Evolutionary conservation across 1,139 yeast species (phyloP), one percentile per base, ranked within the genome.

Genomic region (Hansenula sp.): DNA sequence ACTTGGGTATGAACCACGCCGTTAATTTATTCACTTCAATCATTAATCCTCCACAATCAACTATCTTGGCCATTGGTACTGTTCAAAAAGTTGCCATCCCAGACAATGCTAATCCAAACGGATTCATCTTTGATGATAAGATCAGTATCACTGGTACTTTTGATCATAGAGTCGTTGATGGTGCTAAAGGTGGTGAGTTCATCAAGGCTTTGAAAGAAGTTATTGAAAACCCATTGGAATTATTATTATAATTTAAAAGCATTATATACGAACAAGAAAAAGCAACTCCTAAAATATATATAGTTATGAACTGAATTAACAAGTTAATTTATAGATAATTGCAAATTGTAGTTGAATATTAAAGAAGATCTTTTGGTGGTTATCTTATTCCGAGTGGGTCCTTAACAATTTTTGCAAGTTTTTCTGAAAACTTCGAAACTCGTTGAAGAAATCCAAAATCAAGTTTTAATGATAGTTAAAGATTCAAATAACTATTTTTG

Each of bases 1-100:
- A 93, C 84, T 76, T 94, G 77, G 99, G 99, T 64, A 93, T 93
- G 99, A 93, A 93, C 81, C 79, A 75, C 49, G 98, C 99, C 46
- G 97, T 93, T 42, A 77, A 83, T 55, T 66, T 84, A 65, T 93
- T 93, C 79, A 91, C 99, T 37, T 93, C 99, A 33, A 93, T 93
- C 70, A 84, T 93, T 66, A 93, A 93, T 80, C 98, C 97, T 50
- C 99, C 99, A 47, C 99, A 93, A 71, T 77, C 93, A 43, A 84
- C 96, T 45, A 93, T 93, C 60, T 71, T 93, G 59, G 99, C 99
- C 52, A 79, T 93, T 57, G 96, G 97, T 61, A 91, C 99, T 40
- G 81, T 84, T 51, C 90, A 86, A 67, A 89, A 90, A 74, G 87
- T 84, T 63, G 96, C 98, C 45, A 85, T 93, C 52, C 96, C 94